phyloP scores from a whole-genome alignment of 148 eudicot species.

The Pharnaceum exiguum region DNA sequence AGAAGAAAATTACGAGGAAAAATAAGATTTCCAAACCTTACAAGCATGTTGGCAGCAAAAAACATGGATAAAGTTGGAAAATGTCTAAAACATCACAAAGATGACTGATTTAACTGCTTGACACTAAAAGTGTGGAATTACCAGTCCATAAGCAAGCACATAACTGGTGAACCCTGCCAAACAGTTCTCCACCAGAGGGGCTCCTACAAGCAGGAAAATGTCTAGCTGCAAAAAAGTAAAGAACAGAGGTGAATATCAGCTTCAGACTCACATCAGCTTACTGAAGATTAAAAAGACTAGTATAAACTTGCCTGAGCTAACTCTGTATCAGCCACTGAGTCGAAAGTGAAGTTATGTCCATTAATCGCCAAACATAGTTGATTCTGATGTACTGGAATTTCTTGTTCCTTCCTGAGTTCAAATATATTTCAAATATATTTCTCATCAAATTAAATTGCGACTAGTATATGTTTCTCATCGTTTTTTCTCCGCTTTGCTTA shows the following conservation, averaged over 20 bases:
- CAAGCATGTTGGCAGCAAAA: constrained; percentile 10
- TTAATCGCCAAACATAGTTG: constrained; percentile 56
- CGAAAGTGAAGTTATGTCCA: constrained; percentile 80
- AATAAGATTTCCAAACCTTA: constrained; percentile 2
- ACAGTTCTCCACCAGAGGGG: constrained; percentile 96
- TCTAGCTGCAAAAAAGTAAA: constrained; percentile 53
- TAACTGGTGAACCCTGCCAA: constrained; percentile 94
- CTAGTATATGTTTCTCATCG: too few species aligned
- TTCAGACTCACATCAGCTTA: constrained; percentile 1
- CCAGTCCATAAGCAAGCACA: constrained; percentile 99
- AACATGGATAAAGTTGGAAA: constrained; percentile 34
- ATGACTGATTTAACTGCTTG: neutral
- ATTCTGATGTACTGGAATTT: too few species aligned
- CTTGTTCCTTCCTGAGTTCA: too few species aligned
- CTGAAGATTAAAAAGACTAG: neutral
- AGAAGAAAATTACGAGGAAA: constrained; percentile 11
- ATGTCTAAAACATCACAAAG: constrained; percentile 30
- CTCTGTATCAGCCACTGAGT: constrained; percentile 72
- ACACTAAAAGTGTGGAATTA: constrained; percentile 17
- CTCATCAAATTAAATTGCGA: too few species aligned
- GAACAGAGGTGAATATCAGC: constrained; percentile 1
- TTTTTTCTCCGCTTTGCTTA: too few species aligned
- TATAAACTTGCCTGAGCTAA: constrained; percentile 72
- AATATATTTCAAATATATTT: too few species aligned
- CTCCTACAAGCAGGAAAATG: constrained; percentile 88